These are phyloP conservation scores for Cladophialophora yegresii DNA, from an alignment of 2,329 filamentous ascomycete species.

Conservation along the genomic window DNA sequence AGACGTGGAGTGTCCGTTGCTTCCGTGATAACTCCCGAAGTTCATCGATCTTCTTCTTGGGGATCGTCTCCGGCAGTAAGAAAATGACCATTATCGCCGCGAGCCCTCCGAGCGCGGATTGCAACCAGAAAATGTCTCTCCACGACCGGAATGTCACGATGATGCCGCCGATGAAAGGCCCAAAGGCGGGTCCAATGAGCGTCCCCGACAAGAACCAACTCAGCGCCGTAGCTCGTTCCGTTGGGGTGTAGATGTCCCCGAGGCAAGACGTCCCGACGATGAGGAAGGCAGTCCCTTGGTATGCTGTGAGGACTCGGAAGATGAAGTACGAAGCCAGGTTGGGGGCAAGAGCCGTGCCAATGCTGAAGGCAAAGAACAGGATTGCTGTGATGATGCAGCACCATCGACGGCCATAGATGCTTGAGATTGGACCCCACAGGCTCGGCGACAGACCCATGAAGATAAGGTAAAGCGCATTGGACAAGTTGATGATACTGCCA, in stretches of 20 bases:
- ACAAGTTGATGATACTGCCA: slow-evolving; percentile 69
- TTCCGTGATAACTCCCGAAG: slow-evolving; percentile 55
- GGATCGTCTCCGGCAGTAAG: slow-evolving; percentile 72
- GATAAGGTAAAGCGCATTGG: slow-evolving; percentile 73
- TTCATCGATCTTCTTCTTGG: slow-evolving; percentile 63
- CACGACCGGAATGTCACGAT: slow-evolving; percentile 74
- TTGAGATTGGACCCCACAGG: slow-evolving; percentile 72
- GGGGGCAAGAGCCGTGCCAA: slow-evolving; percentile 71
- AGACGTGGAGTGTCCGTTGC: slow-evolving; percentile 58
- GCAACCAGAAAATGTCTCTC: slow-evolving; percentile 77
- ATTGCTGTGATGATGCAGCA: slow-evolving; percentile 61
- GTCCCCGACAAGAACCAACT: slow-evolving; percentile 73
- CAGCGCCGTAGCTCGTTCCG: slow-evolving; percentile 70
- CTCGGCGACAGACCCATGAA: slow-evolving; percentile 72
- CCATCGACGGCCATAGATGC: slow-evolving; percentile 63
- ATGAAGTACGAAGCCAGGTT: slow-evolving; percentile 71
- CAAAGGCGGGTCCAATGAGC: slow-evolving; percentile 69
- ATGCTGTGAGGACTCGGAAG: slow-evolving; percentile 72
- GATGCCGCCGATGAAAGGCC: slow-evolving; percentile 69
- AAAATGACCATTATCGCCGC: slow-evolving; percentile 64
- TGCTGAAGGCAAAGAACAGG: slow-evolving; percentile 68
- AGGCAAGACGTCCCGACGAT: slow-evolving; percentile 71
- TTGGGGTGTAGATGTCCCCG: slow-evolving; percentile 66
- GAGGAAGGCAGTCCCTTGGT: slow-evolving; percentile 73
- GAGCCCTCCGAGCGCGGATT: slow-evolving; percentile 66